A percentile compares a stretch with the other conserved stretches of the same genome.
These are phyloP conservation scores for Aspergillus glaucus DNA, from an alignment of 2,329 filamentous ascomycete species.

Conservation along the genomic window DNA sequence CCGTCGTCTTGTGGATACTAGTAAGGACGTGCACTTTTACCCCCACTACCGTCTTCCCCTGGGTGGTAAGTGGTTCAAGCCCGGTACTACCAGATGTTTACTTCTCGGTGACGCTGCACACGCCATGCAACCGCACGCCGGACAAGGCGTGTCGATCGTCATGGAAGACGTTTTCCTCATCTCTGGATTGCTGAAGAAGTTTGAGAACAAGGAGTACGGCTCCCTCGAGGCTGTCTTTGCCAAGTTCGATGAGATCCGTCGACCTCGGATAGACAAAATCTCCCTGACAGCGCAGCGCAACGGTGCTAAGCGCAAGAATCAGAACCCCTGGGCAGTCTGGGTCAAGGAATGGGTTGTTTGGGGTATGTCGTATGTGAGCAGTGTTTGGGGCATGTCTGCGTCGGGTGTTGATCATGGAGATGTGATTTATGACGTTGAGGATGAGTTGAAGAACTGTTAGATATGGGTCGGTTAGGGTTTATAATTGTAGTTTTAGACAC, in stretches of 20 bases:
- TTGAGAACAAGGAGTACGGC: neutral
- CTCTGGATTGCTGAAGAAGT: conserved; percentile 16
- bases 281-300: conserved; percentile 18
- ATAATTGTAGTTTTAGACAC: too few relatives aligned
- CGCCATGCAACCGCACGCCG: conserved; percentile 33
- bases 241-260: conserved; percentile 22
- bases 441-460: neutral
- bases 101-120: conserved; percentile 29
- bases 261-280: conserved; percentile 24
- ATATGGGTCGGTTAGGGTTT: neutral
- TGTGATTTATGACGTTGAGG: neutral
- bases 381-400: neutral
- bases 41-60: conserved; percentile 29
- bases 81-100: conserved; percentile 23
- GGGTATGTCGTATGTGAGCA: conserved; percentile 2
- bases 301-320: conserved; percentile 17
- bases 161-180: conserved; percentile 43
- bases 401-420: neutral
- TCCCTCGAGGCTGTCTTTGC: conserved; percentile 15
- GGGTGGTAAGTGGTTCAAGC: conserved; percentile 25
- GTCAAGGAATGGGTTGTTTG: conserved; percentile 18
- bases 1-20: conserved; percentile 7
- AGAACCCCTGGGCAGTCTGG: conserved; percentile 19
- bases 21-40: conserved; percentile 23
- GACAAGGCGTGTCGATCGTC: conserved; percentile 49